Evolutionary conservation across 495 filamentous ascomycete genomes (phyloP).

Genomic region (Hypoxylon trugodes): DNA sequence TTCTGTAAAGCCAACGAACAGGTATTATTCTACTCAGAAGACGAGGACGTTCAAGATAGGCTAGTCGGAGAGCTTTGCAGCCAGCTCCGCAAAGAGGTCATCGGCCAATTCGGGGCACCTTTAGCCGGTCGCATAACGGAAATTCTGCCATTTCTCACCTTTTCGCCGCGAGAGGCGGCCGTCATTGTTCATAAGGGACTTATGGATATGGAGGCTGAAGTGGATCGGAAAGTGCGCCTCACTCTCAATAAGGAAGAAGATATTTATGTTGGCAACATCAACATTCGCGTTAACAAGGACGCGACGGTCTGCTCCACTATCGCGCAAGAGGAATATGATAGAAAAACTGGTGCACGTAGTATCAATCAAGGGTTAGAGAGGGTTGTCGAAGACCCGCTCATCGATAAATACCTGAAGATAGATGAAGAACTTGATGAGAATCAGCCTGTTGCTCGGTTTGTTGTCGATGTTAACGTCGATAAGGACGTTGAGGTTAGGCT

Average conservation of each 20-base stretch:
- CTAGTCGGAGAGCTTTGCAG: conserved; percentile 43
- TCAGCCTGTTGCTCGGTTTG: conserved; percentile 10
- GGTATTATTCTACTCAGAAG: conserved; percentile 31
- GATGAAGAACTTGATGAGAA: conserved; percentile 24
- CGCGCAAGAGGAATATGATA: conserved; percentile 18
- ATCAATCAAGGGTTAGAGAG: conserved; percentile 14
- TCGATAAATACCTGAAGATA: conserved; percentile 15
- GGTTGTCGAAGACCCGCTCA: conserved; percentile 9
- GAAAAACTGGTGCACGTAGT: conserved; percentile 23
- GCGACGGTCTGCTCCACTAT: conserved; percentile 18
- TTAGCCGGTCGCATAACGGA: conserved; percentile 50
- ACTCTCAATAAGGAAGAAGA: conserved; percentile 18
- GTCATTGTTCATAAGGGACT: conserved; percentile 54
- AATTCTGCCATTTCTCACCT: conserved; percentile 57
- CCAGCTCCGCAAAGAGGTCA: conserved; percentile 42
- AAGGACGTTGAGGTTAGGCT: conserved; percentile 10
- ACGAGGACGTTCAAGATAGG: conserved; percentile 20
- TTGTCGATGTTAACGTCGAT: conserved; percentile 16
- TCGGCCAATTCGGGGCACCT: conserved; percentile 43
- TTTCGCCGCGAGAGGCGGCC: conserved; percentile 49
- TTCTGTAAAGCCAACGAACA: conserved; percentile 45
- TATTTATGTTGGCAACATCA: conserved; percentile 22
- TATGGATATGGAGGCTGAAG: conserved; percentile 42
- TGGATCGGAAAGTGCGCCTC: background rate
- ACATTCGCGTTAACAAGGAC: conserved; percentile 13